Percentiles rank a stretch among this genome's conserved stretches.
Evolutionary conservation across 768 basidiomycete species (phyloP).

Genomic region (Termitomyces sp.): DNA sequence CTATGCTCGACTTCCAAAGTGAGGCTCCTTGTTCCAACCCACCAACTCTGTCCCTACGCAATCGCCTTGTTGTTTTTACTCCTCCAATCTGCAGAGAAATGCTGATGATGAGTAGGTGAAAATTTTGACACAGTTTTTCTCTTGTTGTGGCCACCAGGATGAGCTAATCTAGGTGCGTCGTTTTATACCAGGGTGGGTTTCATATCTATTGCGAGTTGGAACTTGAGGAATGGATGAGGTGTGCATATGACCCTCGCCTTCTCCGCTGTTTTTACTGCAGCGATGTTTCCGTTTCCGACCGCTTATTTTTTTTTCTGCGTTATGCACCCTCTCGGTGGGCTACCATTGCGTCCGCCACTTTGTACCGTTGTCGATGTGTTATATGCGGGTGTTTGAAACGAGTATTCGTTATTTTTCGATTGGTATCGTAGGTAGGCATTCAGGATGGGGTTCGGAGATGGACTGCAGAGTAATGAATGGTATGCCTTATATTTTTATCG

Average conservation of each 20-base stretch:
- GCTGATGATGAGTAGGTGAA: not conserved
- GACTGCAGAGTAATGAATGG: not conserved
- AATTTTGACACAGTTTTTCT: not conserved
- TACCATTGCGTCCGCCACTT: not conserved
- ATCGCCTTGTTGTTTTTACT: not conserved
- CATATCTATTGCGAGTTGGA: not conserved
- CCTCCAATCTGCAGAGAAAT: not conserved
- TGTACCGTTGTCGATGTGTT: not conserved
- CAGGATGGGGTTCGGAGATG: not conserved
- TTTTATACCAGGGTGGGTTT: not conserved
- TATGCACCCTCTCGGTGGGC: not conserved
- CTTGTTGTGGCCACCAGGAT: not conserved
- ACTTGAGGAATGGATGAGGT: not conserved
- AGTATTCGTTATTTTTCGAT: not conserved
- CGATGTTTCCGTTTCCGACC: not conserved
- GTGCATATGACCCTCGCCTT: not conserved
- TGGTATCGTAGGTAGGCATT: not conserved
- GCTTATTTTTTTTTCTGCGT: not conserved
- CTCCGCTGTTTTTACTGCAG: not conserved
- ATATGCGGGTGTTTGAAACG: not conserved
- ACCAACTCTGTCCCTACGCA: not conserved
- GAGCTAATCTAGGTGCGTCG: not conserved
- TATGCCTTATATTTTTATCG: not conserved
- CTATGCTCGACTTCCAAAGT: constrained; percentile 11
- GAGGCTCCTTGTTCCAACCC: not conserved